Base-by-base conservation (phyloP, 2,329 filamentous ascomycete genomes). In the Sordariomycetes sp. region DNA sequence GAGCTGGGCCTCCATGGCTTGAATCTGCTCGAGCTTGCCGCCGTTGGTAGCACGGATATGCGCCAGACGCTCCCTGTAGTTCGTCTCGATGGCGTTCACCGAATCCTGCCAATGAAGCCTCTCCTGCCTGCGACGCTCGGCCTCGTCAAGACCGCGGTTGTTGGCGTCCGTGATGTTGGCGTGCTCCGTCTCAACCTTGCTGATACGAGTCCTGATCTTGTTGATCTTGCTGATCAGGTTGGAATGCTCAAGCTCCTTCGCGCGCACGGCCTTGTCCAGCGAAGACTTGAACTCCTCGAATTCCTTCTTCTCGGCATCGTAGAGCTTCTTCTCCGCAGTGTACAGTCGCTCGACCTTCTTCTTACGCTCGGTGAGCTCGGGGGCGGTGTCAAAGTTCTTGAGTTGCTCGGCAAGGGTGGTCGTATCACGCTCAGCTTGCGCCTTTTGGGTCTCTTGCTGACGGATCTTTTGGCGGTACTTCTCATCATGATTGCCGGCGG, bases 361-460 rank as follows among this genome's bases (percentile, higher is more conserved):
- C 55, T 78, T 76, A 35, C 71, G 67, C 9, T 69, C 62, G 20
- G 66, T 50, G 31, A 86, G 70, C 14, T 78, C 74, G 1, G 82
- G 82, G 32, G 82, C 65, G 12, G 66, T 66, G 38, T 79, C 78
- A 33, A 82, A 64, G 19, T 71, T 68, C 46, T 76, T 78, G n/a
- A 84, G 70, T 37, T 58, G 48, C 39, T 86, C 68, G 8, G 58
- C 50, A 17, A 83, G 59, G 30, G 67, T 62, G 28, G 62, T 58
- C 20, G 70, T 67, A 21, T 79, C 78, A 18, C 64, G 64, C 34
- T 74, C 70, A 3, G 70, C 69, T 49, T 75, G 82, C 37, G 76
- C 75, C 56, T 82, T 81, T 52, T 83, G 81, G 36, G 82, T 82
- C 37, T 73, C 77, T 50, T 85, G 79, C 54, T 88, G 84, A 41